Evolutionary conservation across 2,329 filamentous ascomycete species (phyloP), one percentile per base, ranked within the genome.

Genomic region (Fusarium napiforme): DNA sequence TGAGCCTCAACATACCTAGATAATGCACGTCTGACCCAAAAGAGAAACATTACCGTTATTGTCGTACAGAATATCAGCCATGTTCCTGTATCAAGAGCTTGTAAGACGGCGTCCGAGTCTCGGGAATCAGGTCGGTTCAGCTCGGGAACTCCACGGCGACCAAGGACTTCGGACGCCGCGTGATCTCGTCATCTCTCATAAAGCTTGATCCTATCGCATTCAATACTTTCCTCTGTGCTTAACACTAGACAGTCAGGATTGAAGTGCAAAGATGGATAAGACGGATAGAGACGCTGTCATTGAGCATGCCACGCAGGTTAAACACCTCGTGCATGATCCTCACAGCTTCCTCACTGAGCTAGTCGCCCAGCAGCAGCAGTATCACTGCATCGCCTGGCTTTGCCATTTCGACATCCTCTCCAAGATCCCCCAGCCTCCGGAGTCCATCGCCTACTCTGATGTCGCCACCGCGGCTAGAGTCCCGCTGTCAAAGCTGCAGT

Each of bases 321-420:
- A 71, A 18, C 46, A 53, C 39, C 60, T 60, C 15, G 70, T 67
- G 9, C 66, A 73, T 57, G 70, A 73, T 37, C 70, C 70, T 7
- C 71, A 72, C 52, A 73, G 60, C 19, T 73, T 73, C 16, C 43
- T 72, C 36, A 72, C 70, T 34, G 70, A 72, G 36, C 40, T 73
- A 3, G 70, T 71, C 15, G 66, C 55, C 4, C 70, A 72, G 23
- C 70, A 72, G 28, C 70, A 72, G 19, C 70, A 72, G 37, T 72
- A 73, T 46, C 49, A 72, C 66, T 72, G 66, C 30, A 62, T 72
- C 7, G 26, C 66, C 7, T 72, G 70, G 70, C 70, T 72, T 32
- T 72, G 70, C 34, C 52, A 72, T 26, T 72, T 72, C 34, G 30
- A 71, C 7, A 45, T 73, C 12, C 43, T 71, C 23, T 73, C 70